Evolutionary conservation across 2,329 filamentous ascomycete genomes (phyloP), one percentile per base, ranked within the genome.

Genomic region (Phialophora tarda): DNA sequence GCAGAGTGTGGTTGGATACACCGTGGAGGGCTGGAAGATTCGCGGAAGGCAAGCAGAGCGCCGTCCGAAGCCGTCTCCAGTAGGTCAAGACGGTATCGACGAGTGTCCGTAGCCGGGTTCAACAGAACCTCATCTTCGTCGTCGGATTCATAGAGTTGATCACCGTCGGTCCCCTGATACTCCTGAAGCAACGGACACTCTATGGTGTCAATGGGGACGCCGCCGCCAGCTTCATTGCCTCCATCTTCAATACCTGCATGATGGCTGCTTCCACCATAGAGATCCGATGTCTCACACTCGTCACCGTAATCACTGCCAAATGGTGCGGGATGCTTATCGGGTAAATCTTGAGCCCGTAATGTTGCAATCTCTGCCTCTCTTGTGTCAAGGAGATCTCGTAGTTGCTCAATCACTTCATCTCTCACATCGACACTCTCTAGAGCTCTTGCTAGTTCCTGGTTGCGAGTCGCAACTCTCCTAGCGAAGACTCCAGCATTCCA

Each of bases 401-500:
- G 17, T 44, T 17, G 38, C 7, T 3, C 38, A 44, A 44, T 44
- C 38, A n/a, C 38, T 8, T 7, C 38, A n/a, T n/a, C 17, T 44
- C 17, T 21, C 38, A n/a, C 14, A 1, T n/a, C 14, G 38, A n/a
- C 38, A 21, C n/a, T n/a, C 38, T n/a, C 6, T 8, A n/a, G 38
- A n/a, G 38, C 38, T 44, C 17, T 44, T 44, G 38, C 38, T 44
- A 51, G 48, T 28, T 51, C 48, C 24, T 28, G 8, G 10, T 51
- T 23, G n/a, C 48, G 48, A 51, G 48, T 8, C 21, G 48, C 48
- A 28, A 51, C 10, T 51, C 48, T 26, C 23, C 48, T 23, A 11
- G 48, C 48, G 26, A 51, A 51, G 2, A 51, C 48, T 12, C 47
- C 48, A 26, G 48, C 48, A 51, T 51, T 51, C 48, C 48, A 51